Evolutionary conservation across 176 grass and related monocot species (phyloP).

Genomic region (sorghum (Sorghum bicolor)): Sorghum_bicolor_NCBIv3 NC_012875.2:48371001-48371500

Average conservation of each 20-base stretch:
- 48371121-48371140: conserved; percentile 43
- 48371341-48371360: conserved; percentile 42
- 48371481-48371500: background rate
- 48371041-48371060: conserved; percentile 24
- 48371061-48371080: conserved; percentile 47
- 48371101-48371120: conserved; percentile 53
- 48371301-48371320: conserved; percentile 41
- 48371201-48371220: conserved; percentile 38
- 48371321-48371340: conserved; percentile 48
- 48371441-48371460: background rate
- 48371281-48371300: conserved; percentile 39
- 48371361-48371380: conserved; percentile 50
- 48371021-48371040: conserved; percentile 41
- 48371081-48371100: conserved; percentile 32
- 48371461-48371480: conserved; percentile 17
- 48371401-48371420: background rate
- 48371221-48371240: background rate
- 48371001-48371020: conserved; percentile 39
- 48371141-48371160: conserved; percentile 24
- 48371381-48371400: background rate
- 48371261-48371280: conserved; percentile 48
- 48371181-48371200: conserved; percentile 45
- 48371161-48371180: conserved; percentile 41
- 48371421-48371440: conserved; percentile 26
- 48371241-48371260: conserved; percentile 51